Conservation (phyloP, 305 asterid species). For the Andrographis paniculata region DNA sequence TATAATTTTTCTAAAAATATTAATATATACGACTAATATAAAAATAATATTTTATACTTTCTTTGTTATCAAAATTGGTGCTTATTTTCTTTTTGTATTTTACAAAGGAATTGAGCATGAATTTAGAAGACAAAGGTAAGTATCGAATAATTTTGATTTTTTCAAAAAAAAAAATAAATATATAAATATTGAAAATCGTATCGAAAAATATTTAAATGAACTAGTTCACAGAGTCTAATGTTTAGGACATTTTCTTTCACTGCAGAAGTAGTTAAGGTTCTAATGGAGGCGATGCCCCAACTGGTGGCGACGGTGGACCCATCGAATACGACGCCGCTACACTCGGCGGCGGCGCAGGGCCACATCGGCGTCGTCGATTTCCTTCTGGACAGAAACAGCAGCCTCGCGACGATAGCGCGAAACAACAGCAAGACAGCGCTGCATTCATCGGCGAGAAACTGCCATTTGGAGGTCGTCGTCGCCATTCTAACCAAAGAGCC, state of each 20-base stretch:
- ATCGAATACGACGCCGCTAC: constrained; percentile 60
- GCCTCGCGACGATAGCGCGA: constrained; percentile 54
- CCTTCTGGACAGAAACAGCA: constrained; percentile 53
- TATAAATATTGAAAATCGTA: no score
- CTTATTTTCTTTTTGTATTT: no score
- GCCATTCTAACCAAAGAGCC: constrained; percentile 52
- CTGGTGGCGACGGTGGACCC: constrained; percentile 61
- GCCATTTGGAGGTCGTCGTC: constrained; percentile 50
- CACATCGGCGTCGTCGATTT: constrained; percentile 51
- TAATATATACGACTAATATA: no score
- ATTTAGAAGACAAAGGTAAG: no score
- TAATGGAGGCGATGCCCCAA: constrained; percentile 57
- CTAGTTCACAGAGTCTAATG: no score
- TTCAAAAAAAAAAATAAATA: no score
- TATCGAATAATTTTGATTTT: no score
- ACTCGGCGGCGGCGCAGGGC: constrained; percentile 69
- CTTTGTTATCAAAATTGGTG: no score
- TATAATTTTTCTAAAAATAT: no score
- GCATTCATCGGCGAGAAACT: constrained; percentile 69
- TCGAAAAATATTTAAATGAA: no score
- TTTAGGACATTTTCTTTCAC: not conserved
- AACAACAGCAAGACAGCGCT: constrained; percentile 68
- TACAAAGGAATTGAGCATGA: no score
- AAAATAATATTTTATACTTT: no score
- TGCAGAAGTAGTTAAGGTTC: constrained; percentile 52